Conservation (phyloP, 345 rosid species). For the Ceriops decandra region DNA sequence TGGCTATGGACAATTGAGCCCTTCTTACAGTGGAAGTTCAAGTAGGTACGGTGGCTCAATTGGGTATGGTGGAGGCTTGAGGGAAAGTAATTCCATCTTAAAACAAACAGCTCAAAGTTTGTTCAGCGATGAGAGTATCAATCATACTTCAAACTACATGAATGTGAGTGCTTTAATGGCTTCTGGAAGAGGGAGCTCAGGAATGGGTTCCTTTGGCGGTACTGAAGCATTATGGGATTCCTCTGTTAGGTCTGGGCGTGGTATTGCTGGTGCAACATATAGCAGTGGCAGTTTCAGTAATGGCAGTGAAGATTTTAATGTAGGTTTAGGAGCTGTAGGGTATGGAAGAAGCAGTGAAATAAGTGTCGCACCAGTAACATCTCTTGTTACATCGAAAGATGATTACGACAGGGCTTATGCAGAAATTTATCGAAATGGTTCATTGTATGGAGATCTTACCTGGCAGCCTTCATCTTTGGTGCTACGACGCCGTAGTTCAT, state of each 20-base stretch:
- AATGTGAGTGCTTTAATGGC: conserved; percentile 37
- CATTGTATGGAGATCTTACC: conserved; percentile 42
- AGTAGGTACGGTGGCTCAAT: conserved; percentile 46
- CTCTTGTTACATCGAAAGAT: conserved; percentile 33
- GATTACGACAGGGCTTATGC: conserved; percentile 34
- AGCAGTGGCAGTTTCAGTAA: conserved; percentile 30
- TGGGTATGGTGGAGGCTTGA: conserved; percentile 39
- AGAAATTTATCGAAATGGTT: conserved; percentile 37
- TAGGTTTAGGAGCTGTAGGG: conserved; percentile 41
- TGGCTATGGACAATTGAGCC: conserved; percentile 52
- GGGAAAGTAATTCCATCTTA: conserved; percentile 41
- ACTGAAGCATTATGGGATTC: conserved; percentile 63
- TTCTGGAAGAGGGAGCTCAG: conserved; percentile 48
- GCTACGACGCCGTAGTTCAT: conserved; percentile 38
- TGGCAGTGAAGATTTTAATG: conserved; percentile 34
- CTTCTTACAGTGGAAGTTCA: conserved; percentile 43
- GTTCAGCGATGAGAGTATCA: conserved; percentile 56
- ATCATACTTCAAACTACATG: conserved; percentile 47
- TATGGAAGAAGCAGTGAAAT: conserved; percentile 43
- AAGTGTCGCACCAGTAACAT: conserved; percentile 25
- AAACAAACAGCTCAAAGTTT: conserved; percentile 46
- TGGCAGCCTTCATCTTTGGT: conserved; percentile 48
- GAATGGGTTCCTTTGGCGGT: conserved; percentile 49
- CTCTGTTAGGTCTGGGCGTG: conserved; percentile 32
- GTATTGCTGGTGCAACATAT: conserved; percentile 31